These are phyloP conservation scores for Rhytidiadelphus loreus DNA, from an alignment of 225 moss, liverwort and hornwort genomes.

Conservation along the genomic window DNA sequence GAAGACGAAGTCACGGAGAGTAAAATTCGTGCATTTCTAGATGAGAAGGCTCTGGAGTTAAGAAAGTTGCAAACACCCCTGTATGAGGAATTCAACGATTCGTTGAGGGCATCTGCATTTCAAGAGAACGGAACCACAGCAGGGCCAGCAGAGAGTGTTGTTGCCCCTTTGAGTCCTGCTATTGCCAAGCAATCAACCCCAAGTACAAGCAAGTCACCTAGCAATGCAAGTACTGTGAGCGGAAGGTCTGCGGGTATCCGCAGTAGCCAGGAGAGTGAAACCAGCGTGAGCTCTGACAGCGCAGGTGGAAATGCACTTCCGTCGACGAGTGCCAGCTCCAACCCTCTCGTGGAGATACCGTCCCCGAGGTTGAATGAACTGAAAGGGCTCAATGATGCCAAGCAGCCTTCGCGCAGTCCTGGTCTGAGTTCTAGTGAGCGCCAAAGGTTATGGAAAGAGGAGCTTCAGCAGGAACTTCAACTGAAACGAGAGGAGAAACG, in stretches of 20 bases:
- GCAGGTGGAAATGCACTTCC: conserved; percentile 36
- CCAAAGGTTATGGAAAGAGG: conserved; percentile 85
- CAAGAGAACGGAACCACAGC: conserved; percentile 14
- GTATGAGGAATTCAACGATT: conserved; percentile 72
- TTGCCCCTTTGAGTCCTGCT: conserved; percentile 53
- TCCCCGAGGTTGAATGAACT: conserved; percentile 65
- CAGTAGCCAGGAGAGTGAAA: conserved; percentile 77
- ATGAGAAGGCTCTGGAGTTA: conserved; percentile 85
- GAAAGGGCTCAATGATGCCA: conserved; percentile 40
- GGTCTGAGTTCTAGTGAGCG: conserved; percentile 53
- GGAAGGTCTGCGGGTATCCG: conserved; percentile 39
- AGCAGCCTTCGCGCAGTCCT: conserved; percentile 18
- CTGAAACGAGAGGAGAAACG: conserved; percentile 69
- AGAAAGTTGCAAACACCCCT: conserved; percentile 80
- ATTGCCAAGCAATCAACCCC: conserved; percentile 33
- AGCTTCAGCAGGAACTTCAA: conserved; percentile 82
- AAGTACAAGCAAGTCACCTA: conserved; percentile 57
- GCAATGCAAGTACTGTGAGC: conserved; percentile 50
- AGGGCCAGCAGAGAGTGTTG: conserved; percentile 43
- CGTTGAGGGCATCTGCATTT: conserved; percentile 20
- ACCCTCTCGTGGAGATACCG: conserved; percentile 61
- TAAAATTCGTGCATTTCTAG: conserved; percentile 80
- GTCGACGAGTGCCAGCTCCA: conserved; percentile 21
- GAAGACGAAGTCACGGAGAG: conserved; percentile 94
- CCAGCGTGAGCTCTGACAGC: conserved; percentile 66